Conservation (phyloP, 768 basidiomycete species). For the Lactarius tabidus region DNA sequence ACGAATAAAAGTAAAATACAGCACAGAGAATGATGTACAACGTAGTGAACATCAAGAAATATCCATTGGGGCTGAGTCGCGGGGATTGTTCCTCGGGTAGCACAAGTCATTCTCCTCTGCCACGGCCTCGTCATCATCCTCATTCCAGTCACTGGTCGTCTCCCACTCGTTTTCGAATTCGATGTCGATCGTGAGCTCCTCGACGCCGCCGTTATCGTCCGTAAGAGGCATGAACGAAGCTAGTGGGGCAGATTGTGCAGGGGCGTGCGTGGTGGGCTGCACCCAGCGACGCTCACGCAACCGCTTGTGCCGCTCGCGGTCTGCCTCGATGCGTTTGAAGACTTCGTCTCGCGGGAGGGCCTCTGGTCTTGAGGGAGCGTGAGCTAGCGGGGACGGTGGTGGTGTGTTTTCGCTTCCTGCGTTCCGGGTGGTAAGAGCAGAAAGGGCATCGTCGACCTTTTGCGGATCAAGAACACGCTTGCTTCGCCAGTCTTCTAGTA, state of each 20-base stretch:
- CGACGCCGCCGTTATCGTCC: conserved; percentile 48
- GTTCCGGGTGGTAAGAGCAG: conserved; percentile 49
- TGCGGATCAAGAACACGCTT: conserved; percentile 81
- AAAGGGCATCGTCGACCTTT: conserved; percentile 66
- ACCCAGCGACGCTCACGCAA: conserved; percentile 90
- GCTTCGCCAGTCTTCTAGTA: conserved; percentile 86
- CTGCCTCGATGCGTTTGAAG: conserved; percentile 85
- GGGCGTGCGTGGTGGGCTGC: conserved; percentile 62
- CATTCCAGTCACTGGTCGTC: conserved; percentile 86
- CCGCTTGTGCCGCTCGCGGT: conserved; percentile 88
- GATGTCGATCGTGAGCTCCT: conserved; percentile 66
- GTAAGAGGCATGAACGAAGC: conserved; percentile 60
- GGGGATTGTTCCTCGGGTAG: conserved; percentile 44
- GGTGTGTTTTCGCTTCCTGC: conserved; percentile 25
- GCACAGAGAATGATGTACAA: conserved; percentile 15
- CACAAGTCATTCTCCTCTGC: conserved; percentile 68
- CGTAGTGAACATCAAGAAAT: conserved; percentile 32
- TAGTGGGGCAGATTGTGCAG: conserved; percentile 41
- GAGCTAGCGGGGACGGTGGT: conserved; percentile 25
- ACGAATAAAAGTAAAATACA: conserved; percentile 21
- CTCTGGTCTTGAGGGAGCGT: conserved; percentile 24
- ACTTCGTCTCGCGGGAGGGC: conserved; percentile 53
- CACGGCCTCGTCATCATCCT: conserved; percentile 77
- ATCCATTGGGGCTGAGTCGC: conserved; percentile 41
- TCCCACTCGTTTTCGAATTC: conserved; percentile 92